Evolutionary conservation across 305 asterid species (phyloP), one percentile per base, ranked within the genome.

Genomic region (Rubia balearica): DNA sequence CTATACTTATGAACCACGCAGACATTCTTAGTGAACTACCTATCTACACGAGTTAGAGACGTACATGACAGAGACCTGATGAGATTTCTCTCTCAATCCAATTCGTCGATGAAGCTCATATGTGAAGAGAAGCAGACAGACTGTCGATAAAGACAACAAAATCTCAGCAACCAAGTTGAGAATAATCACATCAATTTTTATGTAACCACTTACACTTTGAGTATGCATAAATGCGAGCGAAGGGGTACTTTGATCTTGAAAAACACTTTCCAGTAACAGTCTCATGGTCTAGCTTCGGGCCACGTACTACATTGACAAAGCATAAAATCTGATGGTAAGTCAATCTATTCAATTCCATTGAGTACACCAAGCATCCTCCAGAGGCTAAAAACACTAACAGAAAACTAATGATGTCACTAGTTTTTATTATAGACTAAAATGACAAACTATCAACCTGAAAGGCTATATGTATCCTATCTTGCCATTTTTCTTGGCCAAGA

Each of bases 21-120:
- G 19, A 48, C 0, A 48, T 36, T 12, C 24, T 17, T 14, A 65
- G 24, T 21, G 55, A 42, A 65, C 8, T 41, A 22, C 46, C 21
- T 16, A 62, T 62, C 22, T 14, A 61, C 17, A 62, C 67, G 33
- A 41, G 55, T 21, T 10, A 65, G 69, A 27, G 61, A 73, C 80
- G 60, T 86, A 92, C 98, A 89, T 71, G 40, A 89, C 85, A 61
- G 98, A 87, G 73, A 90, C 71, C 65, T 77, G 85, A 43, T 53
- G 88, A 69, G 89, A 84, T 79, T 85, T 87, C 78, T 73, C 83
- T 73, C 45, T 66, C n/a, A 74, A 75, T 16, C 74, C 74, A 79
- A 83, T 73, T 80, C 80, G 90, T 65, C 81, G 87, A 82, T 90
- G 96, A 76, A 92, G 95, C 87, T 92, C 98, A 69, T 90, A 89